Evolutionary conservation across 2,329 filamentous ascomycete genomes (phyloP), one percentile per base, ranked within the genome.

Genomic region (Ramichloridium luteum): DNA sequence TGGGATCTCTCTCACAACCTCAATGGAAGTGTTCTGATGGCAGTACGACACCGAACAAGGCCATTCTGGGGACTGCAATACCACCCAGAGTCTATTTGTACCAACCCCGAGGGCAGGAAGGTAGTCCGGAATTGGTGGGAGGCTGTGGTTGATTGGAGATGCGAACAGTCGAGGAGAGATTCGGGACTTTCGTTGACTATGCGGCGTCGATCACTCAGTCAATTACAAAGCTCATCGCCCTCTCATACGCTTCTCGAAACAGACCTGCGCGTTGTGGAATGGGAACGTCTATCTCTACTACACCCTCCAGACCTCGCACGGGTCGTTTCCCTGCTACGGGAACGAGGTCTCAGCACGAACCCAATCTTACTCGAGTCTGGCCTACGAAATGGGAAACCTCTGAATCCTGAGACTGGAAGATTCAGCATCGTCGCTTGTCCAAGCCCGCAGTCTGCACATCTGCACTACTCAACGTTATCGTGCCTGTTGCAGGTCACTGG

Each of bases 21-120:
- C 1, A 74, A 75, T 40, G 67, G 62, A 1, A 53, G 58, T n/a
- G 64, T 85, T 3, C 56, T 90, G n/a, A 92, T 92, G 82, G 81
- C 71, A 0, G 73, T 77, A 11, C 72, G 67, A 40, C 84, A 93
- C 53, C 58, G 53, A 12, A 50, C 41, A 1, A 77, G 74, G 42
- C 85, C 86, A 0, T 80, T 88, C 41, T 92, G 80, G 77, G 86
- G 80, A 0, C 66, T 93, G 12, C 86, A 93, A 50, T 93, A 90
- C 47, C 85, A 93, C 49, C 85, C 85, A 0, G 85, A 94, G 55
- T 93, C 83, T 0, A 72, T 84, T 10, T 93, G 84, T 53, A 92
- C 85, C 3, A 80, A 82, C 23, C 58, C 64, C 3, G 68, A 70
- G 37, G 77, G 80, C 2, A 70, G 67, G 13, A 59, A 61, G 10